Evolutionary conservation across 345 rosid genomes (phyloP), one percentile per base, ranked within the genome.

Genomic region (Eutrema yunnanense): DNA sequence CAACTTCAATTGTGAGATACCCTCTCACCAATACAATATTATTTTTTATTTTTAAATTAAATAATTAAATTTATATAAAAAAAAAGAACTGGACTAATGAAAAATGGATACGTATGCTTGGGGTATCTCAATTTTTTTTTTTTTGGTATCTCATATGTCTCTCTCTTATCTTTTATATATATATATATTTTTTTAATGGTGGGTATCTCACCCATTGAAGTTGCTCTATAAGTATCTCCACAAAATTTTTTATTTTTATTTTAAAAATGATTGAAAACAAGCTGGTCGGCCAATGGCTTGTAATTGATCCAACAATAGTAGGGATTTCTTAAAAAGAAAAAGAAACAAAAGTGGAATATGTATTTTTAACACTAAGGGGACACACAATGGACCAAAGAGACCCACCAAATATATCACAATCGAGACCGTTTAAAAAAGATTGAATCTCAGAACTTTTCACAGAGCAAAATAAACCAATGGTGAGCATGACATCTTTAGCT

Each of bases 381-480:
- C 76, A 65, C 6, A 50, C 9, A 64, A 55, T 3, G 13, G 14
- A 64, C 71, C 47, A 65, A 71, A 57, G 58, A 77, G 72, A 71
- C 72, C 75, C 76, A 71, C 75, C 9, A 40, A n/a, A 76, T 50
- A 57, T 26, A 57, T 71, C 68, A 58, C 76, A 58, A 71, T 71
- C 80, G 71, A 77, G 62, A 71, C 80, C 76, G 34, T 65, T 64
- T 41, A 70, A 71, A 19, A 16, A 58, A 77, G 56, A 77, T 66
- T 71, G 68, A 58, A 77, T 71, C 72, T 53, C 30, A 56, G 22
- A 57, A 50, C 32, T 37, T n/a, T 49, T 3, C 12, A 64, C 12
- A 71, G 48, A 71, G 9, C 29, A 38, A 62, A 44, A 55, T 36
- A 70, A 76, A 64, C 76, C 48, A 71, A 8, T 76, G 71, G 75